Base-by-base conservation (phyloP, 441 rosid genomes). In the Daphne laureola region DNA sequence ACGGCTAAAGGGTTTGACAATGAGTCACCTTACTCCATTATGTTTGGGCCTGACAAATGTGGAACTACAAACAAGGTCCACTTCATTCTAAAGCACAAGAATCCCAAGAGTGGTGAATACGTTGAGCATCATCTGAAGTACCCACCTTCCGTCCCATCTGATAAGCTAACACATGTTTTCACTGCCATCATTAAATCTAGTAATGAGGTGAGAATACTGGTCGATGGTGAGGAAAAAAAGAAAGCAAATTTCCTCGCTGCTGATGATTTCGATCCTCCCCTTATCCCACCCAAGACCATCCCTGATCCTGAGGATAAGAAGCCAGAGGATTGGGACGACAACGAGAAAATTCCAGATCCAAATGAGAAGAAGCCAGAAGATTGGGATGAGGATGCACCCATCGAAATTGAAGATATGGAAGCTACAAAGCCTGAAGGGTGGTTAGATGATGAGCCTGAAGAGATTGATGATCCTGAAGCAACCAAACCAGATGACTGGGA, bases 41-140 rank as follows among this genome's bases (percentile, higher is more conserved):
- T 92, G 98, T 92, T 92, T 69, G 98, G 98, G 51, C 97, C 98
- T 2, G 98, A 92, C 76, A 92, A 92, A 62, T 92, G 98, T 59
- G 98, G 98, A 59, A 64, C 76, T 31, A 92, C 98, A 17, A 86
- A 92, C 87, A 92, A 92, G 78, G 97, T 92, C 43, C 98, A 92
- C 68, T 92, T 92, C 74, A 92, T 92, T 61, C 42, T 89, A 26
- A 92, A 89, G 78, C 98, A 92, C 67, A 89, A 92, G 84, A 86
- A 86, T 55, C 98, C 98, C 35, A 92, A 89, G 84, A 92, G 86
- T 25, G 97, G 97, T 9, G 78, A 80, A 65, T 89, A 79, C 16
- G 57, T 89, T 31, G 98, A 92, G 21, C 98, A 92, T 73, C 98
- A 92, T 25, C 82, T 92, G 59, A 89, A 89, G 73, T 76, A 44